phyloP scores from a whole-genome alignment of 805 yeast species.

The Spathaspora arborariae region DNA sequence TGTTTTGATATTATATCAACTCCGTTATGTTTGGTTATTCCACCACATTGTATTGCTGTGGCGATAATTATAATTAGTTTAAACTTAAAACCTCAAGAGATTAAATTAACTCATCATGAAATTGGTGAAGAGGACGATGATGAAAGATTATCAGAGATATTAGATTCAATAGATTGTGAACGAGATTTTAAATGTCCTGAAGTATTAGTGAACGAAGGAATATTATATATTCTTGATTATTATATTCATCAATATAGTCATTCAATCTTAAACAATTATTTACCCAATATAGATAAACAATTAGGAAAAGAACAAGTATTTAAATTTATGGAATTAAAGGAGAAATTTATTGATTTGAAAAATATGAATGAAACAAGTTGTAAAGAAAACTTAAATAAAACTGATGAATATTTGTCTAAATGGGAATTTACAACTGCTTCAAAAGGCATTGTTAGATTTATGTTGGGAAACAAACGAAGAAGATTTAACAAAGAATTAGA shows the following conservation, averaged over 20 bases:
- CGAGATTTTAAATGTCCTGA: slow-evolving; percentile 40
- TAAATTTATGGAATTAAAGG: slow-evolving; percentile 42
- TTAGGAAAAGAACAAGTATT: slow-evolving; percentile 46
- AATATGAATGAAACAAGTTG: slow-evolving; percentile 26
- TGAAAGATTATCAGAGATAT: slow-evolving; percentile 11
- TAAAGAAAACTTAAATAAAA: slow-evolving; percentile 23
- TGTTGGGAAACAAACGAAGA: slow-evolving; percentile 46
- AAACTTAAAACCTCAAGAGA: slow-evolving; percentile 39
- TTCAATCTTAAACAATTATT: slow-evolving; percentile 45
- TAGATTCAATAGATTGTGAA: slow-evolving; percentile 32
- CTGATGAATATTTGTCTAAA: slow-evolving; percentile 46
- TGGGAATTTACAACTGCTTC: slow-evolving; percentile 39
- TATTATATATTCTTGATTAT: slow-evolving; percentile 55
- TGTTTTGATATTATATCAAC: slow-evolving; percentile 71
- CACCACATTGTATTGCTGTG: slow-evolving; percentile 73
- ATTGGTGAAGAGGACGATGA: slow-evolving; percentile 13
- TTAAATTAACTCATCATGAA: slow-evolving; percentile 18
- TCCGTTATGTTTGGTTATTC: slow-evolving; percentile 62
- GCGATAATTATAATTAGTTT: slow-evolving; percentile 61
- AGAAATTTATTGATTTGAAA: slow-evolving; percentile 38
- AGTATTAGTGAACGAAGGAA: slow-evolving; percentile 45
- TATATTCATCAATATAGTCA: slow-evolving; percentile 55
- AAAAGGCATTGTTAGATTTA: slow-evolving; percentile 47
- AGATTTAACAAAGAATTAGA: slow-evolving; percentile 40
- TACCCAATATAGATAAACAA: slow-evolving; percentile 31